These are phyloP conservation scores for Coleophoma crateriformis DNA, from an alignment of 2,329 filamentous ascomycete genomes.

Conservation along the genomic window DNA sequence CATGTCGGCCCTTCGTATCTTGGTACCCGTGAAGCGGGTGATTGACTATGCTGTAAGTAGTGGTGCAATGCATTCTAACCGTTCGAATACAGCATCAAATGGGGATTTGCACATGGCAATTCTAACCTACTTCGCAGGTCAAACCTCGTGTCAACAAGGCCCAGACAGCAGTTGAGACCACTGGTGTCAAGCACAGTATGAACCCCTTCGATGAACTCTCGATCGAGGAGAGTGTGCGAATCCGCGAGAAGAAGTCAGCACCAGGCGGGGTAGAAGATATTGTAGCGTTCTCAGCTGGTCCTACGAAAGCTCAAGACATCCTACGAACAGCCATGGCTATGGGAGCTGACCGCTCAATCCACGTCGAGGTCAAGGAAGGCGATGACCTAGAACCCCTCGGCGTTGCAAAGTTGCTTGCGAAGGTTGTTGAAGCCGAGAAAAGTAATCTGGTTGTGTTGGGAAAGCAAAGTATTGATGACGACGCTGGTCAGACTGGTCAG, in stretches of 20 bases:
- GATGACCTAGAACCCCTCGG: constrained; percentile 79
- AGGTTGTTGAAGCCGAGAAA: constrained; percentile 76
- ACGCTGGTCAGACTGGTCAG: constrained; percentile 92
- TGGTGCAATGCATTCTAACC: not conserved
- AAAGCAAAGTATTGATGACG: constrained; percentile 98
- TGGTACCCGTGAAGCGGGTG: constrained; percentile 78
- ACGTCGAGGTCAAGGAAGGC: constrained; percentile 73
- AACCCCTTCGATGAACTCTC: constrained; percentile 99
- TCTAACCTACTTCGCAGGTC: constrained; percentile 38
- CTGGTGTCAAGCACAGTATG: constrained; percentile 94
- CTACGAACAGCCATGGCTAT: constrained; percentile 97
- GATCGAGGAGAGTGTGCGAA: constrained; percentile 89
- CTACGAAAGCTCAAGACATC: constrained; percentile 79
- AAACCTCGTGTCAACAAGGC: constrained; percentile 66
- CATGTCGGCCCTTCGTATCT: constrained; percentile 66
- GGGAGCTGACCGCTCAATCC: constrained; percentile 89
- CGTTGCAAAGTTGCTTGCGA: constrained; percentile 85
- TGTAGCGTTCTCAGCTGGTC: constrained; percentile 81
- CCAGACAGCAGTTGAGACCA: constrained; percentile 83
- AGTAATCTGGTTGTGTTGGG: constrained; percentile 90
- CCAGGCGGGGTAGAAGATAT: constrained; percentile 82
- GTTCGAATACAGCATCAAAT: not conserved
- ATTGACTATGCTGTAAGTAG: constrained; percentile 75
- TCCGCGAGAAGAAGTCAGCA: constrained; percentile 78
- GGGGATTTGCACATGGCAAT: not conserved